phyloP scores from a whole-genome alignment of 2,329 filamentous ascomycete species.

The Beauveria bassiana region DNA sequence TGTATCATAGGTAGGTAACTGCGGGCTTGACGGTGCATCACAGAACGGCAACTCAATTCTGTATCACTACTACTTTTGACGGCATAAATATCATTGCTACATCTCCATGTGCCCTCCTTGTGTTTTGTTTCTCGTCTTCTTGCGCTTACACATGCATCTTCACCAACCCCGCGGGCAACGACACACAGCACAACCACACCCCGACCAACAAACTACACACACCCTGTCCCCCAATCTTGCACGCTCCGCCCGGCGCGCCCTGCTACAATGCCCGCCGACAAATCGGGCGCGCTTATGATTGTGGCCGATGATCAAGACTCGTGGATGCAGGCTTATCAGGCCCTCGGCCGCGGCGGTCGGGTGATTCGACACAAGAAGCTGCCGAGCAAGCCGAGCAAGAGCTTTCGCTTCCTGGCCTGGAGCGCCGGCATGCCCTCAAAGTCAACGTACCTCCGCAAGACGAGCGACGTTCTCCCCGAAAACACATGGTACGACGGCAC shows the following conservation, averaged over 20 bases:
- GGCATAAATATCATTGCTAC: neutral
- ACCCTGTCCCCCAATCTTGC: neutral
- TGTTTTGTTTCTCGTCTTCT: neutral
- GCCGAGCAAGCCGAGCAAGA: constrained; percentile 18
- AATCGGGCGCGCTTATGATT: neutral
- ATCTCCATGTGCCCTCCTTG: too few relatives aligned
- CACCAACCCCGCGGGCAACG: neutral
- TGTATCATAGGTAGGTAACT: neutral
- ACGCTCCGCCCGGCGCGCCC: too few relatives aligned
- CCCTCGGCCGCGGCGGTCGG: neutral
- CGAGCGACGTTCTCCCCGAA: constrained; percentile 19
- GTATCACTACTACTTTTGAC: neutral
- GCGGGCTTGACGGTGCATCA: neutral
- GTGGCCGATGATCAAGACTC: neutral
- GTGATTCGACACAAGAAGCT: constrained; percentile 15
- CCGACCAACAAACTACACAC: neutral
- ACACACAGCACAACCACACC: neutral
- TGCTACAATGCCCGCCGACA: neutral
- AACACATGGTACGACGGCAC: constrained; percentile 13
- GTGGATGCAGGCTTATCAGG: neutral
- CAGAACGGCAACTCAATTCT: neutral
- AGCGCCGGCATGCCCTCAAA: constrained; percentile 20
- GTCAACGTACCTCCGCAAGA: constrained; percentile 20
- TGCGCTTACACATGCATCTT: neutral
- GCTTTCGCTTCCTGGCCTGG: constrained; percentile 22